These are phyloP conservation scores for Heimioporus sp. DNA, from an alignment of 768 basidiomycete species.

Conservation along the genomic window DNA sequence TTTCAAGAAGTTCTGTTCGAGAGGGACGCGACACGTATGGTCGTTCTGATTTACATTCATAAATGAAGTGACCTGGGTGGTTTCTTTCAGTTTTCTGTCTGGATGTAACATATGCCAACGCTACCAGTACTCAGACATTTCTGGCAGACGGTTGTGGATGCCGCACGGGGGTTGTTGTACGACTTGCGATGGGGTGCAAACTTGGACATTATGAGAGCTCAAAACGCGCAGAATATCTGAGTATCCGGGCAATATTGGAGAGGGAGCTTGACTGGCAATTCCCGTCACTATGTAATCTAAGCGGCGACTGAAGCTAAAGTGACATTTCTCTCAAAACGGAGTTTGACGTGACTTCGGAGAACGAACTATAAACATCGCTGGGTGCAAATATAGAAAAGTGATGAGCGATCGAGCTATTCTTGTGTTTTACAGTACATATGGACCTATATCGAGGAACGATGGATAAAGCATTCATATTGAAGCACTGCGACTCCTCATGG, in stretches of 20 bases:
- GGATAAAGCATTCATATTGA: neutral
- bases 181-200: conserved; percentile 72
- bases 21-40: conserved; percentile 91
- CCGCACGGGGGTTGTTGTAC: conserved; percentile 60
- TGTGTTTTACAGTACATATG: neutral
- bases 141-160: conserved; percentile 71
- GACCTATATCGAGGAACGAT: neutral
- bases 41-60: conserved; percentile 78
- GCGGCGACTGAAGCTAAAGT: too few species aligned
- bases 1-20: conserved; percentile 81
- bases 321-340: too few species aligned
- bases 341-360: too few species aligned
- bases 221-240: too few species aligned
- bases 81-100: neutral
- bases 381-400: too few species aligned
- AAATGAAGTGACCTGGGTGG: conserved; percentile 79
- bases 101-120: neutral
- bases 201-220: conserved; percentile 57
- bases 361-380: too few species aligned
- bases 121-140: conserved; percentile 73
- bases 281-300: too few species aligned
- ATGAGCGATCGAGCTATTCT: conserved; percentile 3
- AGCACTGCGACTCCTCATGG: conserved; percentile 42
- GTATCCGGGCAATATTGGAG: conserved; percentile 1
- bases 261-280: too few species aligned